phyloP scores from a whole-genome alignment of 768 basidiomycete genomes.

The Suillus cothurnatus region DNA sequence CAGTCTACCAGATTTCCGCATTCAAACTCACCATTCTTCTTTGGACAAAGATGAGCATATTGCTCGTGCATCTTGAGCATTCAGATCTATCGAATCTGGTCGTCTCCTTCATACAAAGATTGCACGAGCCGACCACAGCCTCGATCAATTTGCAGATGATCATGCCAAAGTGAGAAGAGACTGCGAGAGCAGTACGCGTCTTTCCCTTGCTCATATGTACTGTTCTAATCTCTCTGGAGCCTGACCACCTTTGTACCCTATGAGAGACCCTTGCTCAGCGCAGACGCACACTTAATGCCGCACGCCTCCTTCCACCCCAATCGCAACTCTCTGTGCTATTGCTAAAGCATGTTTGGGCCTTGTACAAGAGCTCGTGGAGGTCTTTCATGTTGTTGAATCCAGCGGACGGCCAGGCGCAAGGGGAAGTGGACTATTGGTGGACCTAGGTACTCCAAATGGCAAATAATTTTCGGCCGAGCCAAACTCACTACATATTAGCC shows the following conservation, averaged over 20 bases:
- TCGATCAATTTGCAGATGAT: conserved; percentile 54
- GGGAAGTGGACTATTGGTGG: too few species aligned
- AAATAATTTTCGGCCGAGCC: too few species aligned
- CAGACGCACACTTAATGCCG: conserved; percentile 65
- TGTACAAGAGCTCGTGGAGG: too few species aligned
- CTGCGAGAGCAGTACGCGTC: conserved; percentile 60
- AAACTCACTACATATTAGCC: too few species aligned
- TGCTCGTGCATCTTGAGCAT: conserved; percentile 48
- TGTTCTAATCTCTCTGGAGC: too few species aligned
- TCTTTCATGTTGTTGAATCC: too few species aligned
- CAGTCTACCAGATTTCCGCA: conserved; percentile 59
- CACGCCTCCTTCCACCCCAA: conserved; percentile 44
- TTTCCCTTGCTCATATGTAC: not conserved
- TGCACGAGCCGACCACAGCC: conserved; percentile 46
- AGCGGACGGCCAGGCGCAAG: too few species aligned
- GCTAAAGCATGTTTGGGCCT: too few species aligned
- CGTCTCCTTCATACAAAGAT: conserved; percentile 51
- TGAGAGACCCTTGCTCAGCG: conserved; percentile 58
- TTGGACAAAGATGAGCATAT: conserved; percentile 66
- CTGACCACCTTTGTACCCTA: too few species aligned
- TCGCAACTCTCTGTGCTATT: too few species aligned
- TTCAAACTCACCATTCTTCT: conserved; percentile 56
- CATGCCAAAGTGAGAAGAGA: conserved; percentile 54
- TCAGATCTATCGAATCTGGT: conserved; percentile 47
- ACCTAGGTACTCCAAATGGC: too few species aligned